Evolutionary conservation across 495 filamentous ascomycete genomes (phyloP).

Genomic region (Endocarpon pusillum): DNA sequence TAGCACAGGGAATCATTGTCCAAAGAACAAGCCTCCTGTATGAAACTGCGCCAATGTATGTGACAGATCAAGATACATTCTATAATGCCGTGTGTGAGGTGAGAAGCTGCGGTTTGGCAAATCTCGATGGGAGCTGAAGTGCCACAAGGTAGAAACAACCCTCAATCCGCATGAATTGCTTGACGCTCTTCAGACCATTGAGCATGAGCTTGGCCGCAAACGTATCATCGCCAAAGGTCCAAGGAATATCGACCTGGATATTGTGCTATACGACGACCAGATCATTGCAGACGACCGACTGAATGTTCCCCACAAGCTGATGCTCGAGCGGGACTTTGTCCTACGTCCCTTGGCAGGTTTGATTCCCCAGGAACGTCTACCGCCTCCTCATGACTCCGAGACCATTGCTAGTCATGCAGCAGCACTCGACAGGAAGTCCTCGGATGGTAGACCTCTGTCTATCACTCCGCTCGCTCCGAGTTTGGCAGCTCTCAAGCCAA

Average conservation of each 20-base stretch:
- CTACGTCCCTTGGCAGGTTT: constrained; percentile 51
- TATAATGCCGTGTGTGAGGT: constrained; percentile 93
- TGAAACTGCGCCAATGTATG: constrained; percentile 94
- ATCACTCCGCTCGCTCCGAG: constrained; percentile 42
- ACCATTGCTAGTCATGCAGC: too few relatives aligned
- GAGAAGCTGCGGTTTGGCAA: constrained; percentile 11
- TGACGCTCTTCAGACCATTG: constrained; percentile 65
- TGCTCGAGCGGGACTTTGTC: constrained; percentile 87
- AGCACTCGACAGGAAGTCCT: too few relatives aligned
- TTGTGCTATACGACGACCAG: constrained; percentile 67
- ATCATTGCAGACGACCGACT: constrained; percentile 50
- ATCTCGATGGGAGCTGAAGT: background rate
- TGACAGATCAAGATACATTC: constrained; percentile 72
- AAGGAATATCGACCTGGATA: constrained; percentile 84
- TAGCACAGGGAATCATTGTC: constrained; percentile 49
- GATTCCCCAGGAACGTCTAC: constrained; percentile 39
- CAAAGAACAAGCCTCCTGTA: constrained; percentile 73
- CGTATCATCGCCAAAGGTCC: constrained; percentile 89
- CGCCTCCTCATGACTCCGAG: constrained; percentile 9
- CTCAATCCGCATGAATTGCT: constrained; percentile 59
- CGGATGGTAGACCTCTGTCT: too few relatives aligned
- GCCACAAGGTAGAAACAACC: constrained; percentile 57
- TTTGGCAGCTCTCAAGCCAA: constrained; percentile 43
- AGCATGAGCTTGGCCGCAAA: constrained; percentile 55
- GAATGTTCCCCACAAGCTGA: constrained; percentile 67